phyloP scores from a whole-genome alignment of 768 basidiomycete species.

The Suillus fuscotomentosus region DNA sequence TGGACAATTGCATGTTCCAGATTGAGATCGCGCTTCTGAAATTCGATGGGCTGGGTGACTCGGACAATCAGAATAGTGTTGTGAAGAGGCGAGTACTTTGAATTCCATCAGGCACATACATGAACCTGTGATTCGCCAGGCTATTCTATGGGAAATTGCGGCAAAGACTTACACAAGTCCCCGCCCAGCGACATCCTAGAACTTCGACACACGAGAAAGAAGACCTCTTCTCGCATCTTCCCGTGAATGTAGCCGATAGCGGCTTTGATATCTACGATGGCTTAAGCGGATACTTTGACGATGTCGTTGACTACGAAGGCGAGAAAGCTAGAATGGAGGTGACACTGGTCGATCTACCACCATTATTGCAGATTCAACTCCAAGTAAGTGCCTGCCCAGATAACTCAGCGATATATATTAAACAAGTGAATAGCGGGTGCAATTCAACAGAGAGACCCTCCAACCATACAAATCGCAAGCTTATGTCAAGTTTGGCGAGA shows the following conservation, averaged over 20 bases:
- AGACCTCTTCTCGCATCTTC: conserved; percentile 90
- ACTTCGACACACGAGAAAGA: conserved; percentile 79
- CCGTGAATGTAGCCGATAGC: conserved; percentile 89
- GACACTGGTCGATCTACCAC: conserved; percentile 81
- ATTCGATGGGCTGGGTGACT: conserved; percentile 46
- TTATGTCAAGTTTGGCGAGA: conserved; percentile 88
- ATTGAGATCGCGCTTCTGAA: conserved; percentile 90
- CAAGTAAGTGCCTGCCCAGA: conserved; percentile 56
- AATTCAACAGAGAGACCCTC: conserved; percentile 90
- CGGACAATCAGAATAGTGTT: conserved; percentile 67
- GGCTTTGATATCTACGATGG: conserved; percentile 94
- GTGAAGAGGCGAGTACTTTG: conserved; percentile 66
- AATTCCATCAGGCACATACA: background rate
- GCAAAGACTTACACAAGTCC: conserved; percentile 46
- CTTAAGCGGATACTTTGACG: conserved; percentile 87
- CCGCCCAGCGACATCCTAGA: conserved; percentile 39
- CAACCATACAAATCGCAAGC: conserved; percentile 96
- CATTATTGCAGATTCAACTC: conserved; percentile 91
- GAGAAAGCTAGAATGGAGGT: conserved; percentile 88
- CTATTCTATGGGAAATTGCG: conserved; percentile 89
- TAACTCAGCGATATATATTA: conserved; percentile 1
- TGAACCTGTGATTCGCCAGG: conserved; percentile 32
- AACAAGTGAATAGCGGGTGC: conserved; percentile 62
- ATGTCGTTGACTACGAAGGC: conserved; percentile 84
- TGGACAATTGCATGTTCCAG: conserved; percentile 99